Evolutionary conservation across 2,329 filamentous ascomycete species (phyloP), one percentile per base, ranked within the genome.

Genomic region (Fusarium tjaetaba): DNA sequence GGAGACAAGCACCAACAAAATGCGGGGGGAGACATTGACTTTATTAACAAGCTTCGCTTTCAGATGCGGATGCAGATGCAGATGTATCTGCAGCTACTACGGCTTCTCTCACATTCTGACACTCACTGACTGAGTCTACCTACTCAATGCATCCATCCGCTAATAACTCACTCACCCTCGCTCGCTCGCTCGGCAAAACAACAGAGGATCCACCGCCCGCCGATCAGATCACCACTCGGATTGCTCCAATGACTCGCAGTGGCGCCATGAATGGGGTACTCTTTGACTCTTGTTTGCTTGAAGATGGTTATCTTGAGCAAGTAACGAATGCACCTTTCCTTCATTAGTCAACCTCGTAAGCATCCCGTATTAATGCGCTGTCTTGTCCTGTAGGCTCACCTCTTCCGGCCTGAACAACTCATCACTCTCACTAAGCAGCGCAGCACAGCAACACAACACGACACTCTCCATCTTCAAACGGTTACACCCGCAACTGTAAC

Each of bases 161-260:
- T n/a, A n/a, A n/a, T 53, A 48, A 48, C 42, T 45, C 24, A 45
- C 39, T 24, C 42, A 34, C 22, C 22, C 48, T 51, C 48, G 48
- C 28, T 32, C 38, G 46, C 45, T 30, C 38, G 46, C 52, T 69
- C 64, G 66, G 65, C 73, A 70, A 67, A 56, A 48, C 26, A 26
- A 39, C 48, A 39, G 48, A 51, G 67, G 64, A 68, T 76, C 74
- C 76, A 78, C 76, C 71, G 76, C 62, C 74, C 71, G 76, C 73
- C 76, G 76, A 78, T 76, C 76, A 71, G 67, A 78, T 73, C 76
- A 78, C 68, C 64, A 57, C 36, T 61, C 46, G 60, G 66, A 71
- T 49, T 61, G 65, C 57, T 46, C 55, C 61, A 73, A 77, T 77
- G 75, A 77, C 75, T 77, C 75, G 75, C 61, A 68, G 75, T 76